These are phyloP conservation scores for Hysterangium stoloniferum DNA, from an alignment of 768 basidiomycete species.

Conservation along the genomic window DNA sequence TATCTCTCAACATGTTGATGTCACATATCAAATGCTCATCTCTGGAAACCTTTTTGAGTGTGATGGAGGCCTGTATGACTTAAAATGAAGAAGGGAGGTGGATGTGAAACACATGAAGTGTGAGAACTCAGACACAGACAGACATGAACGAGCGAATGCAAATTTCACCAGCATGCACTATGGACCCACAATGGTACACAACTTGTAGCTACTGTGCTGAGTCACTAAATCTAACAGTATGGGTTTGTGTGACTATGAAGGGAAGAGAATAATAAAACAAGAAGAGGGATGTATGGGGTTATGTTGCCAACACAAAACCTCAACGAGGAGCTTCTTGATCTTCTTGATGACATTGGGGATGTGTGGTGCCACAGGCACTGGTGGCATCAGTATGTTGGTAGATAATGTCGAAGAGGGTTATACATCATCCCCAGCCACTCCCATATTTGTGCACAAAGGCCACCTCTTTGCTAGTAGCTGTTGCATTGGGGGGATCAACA, in stretches of 20 bases:
- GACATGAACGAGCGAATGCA: no score
- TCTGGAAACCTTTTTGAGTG: slow-evolving; percentile 66
- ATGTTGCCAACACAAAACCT: slow-evolving; percentile 77
- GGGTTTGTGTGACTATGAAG: background rate
- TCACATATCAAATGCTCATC: slow-evolving; percentile 66
- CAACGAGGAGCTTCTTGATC: slow-evolving; percentile 66
- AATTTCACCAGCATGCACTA: no score
- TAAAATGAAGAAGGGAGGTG: no score
- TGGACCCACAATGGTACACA: no score
- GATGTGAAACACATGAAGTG: no score
- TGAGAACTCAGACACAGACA: no score
- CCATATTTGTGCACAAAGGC: background rate
- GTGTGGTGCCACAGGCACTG: no score
- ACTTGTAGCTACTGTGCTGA: background rate
- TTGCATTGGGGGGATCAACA: slow-evolving; percentile 6
- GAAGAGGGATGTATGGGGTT: slow-evolving; percentile 71
- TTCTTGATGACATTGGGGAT: slow-evolving; percentile 43
- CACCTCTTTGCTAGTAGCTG: slow-evolving; percentile 27
- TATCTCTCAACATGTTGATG: slow-evolving; percentile 58
- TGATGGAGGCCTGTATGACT: slow-evolving; percentile 75
- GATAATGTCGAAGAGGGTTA: slow-evolving; percentile 5
- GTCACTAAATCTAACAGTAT: slow-evolving; percentile 2
- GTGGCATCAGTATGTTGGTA: no score
- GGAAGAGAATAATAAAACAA: background rate
- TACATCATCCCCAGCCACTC: background rate